Evolutionary conservation across 23 red algal genomes (phyloP), one percentile per base, ranked within the genome.

Genomic region (Gracilariopsis chorda): DNA sequence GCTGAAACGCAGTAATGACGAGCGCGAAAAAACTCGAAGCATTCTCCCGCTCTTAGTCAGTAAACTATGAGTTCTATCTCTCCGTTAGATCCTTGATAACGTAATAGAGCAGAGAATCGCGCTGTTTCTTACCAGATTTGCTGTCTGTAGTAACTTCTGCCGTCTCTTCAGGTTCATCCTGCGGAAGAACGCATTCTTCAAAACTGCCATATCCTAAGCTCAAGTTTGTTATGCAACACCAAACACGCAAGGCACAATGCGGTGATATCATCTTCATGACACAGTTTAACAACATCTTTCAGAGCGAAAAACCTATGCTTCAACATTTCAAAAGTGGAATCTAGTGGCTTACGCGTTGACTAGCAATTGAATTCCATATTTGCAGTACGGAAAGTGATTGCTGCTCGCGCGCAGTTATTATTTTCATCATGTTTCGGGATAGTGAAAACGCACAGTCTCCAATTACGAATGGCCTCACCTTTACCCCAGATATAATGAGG

Each of bases 261-360:
- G 16, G 52, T 21, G 41, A 75, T 88, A 28, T 71, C 61, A 87
- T 87, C 62, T 58, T 87, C 62, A 33, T 74, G 82, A 6, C 4
- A 27, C 21, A 87, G 0, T 24, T 33, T 48, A 16, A 72, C 39
- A 37, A 33, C 82, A 7, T 48, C 34, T 28, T 57, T 68, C 25
- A 87, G 62, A 33, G 39, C 34, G 9, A 11, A 9, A 65, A 87
- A 87, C 40, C 47, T 69, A 17, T 87, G 20, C 24, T 87, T 87
- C 36, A 73, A 45, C 16, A 87, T 87, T 9, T 62, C 61, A 87
- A 51, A 87, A 12, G 82, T 62, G 65, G 60, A 87, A 17, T 87
- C 62, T 12, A 87, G 33, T 20, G 82, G 51, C 40, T 87, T 73
- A 8, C 62, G n/a, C 12, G 59, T 52, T 71, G 19, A 13, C 51